Evolutionary conservation across 2,329 filamentous ascomycete species (phyloP).

Genomic region (Neonectria coccinea): DNA sequence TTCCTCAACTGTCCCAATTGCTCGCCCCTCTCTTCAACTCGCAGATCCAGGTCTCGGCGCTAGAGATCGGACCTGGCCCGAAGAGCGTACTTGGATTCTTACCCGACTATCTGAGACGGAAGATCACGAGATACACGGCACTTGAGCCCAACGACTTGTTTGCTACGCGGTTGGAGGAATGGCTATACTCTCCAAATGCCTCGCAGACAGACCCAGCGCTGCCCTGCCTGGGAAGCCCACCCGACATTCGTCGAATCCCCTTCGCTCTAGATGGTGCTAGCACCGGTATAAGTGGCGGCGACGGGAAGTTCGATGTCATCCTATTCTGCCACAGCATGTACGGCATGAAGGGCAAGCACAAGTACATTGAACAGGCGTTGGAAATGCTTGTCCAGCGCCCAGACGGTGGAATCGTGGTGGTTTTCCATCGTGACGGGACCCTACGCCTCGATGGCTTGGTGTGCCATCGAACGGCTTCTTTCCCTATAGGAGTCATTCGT

Average conservation of each 20-base stretch:
- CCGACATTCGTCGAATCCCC: conserved; percentile 53
- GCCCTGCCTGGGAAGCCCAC: conserved; percentile 53
- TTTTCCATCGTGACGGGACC: conserved; percentile 65
- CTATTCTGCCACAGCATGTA: conserved; percentile 75
- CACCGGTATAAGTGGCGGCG: conserved; percentile 31
- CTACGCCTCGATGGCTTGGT: conserved; percentile 61
- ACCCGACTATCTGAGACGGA: conserved; percentile 54
- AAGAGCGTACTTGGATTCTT: conserved; percentile 65
- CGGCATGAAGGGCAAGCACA: conserved; percentile 63
- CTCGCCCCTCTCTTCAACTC: conserved; percentile 57
- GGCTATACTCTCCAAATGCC: conserved; percentile 48
- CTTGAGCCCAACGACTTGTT: conserved; percentile 65
- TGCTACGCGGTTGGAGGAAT: conserved; percentile 57
- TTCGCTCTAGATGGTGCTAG: conserved; percentile 52
- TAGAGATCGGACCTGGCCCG: conserved; percentile 71
- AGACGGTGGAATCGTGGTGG: conserved; percentile 58
- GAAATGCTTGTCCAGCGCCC: conserved; percentile 57
- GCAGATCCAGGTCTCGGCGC: conserved; percentile 58
- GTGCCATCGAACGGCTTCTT: conserved; percentile 59
- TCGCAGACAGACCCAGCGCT: conserved; percentile 50
- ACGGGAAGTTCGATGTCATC: conserved; percentile 64
- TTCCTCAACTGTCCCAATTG: conserved; percentile 60
- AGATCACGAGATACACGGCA: conserved; percentile 63
- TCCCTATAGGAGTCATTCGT: conserved; percentile 57
- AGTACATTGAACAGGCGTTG: conserved; percentile 60